phyloP scores from a whole-genome alignment of 768 basidiomycete genomes.

The Pisolithus albus region DNA sequence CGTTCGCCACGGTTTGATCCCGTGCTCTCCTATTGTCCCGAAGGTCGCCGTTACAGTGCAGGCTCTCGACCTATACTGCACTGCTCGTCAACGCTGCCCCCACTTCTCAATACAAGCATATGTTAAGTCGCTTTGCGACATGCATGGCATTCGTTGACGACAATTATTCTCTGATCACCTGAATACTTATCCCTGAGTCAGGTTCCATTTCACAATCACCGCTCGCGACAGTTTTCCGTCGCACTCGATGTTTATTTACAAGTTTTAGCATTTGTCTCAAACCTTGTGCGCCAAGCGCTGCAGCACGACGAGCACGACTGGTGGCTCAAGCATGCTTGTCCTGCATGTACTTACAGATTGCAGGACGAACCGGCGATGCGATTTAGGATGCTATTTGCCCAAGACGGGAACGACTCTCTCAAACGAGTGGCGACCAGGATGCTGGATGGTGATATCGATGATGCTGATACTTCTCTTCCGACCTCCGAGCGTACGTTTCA shows the following conservation, averaged over 20 bases:
- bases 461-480: too few relatives aligned
- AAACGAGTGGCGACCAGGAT: too few relatives aligned
- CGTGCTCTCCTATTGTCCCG: too few relatives aligned
- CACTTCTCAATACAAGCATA: conserved; percentile 14
- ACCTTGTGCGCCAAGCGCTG: not conserved
- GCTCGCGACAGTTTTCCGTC: not conserved
- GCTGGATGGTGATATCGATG: too few relatives aligned
- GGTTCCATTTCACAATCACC: conserved; percentile 4
- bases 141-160: conserved; percentile 2
- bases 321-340: conserved; percentile 6
- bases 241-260: conserved; percentile 9
- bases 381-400: not conserved
- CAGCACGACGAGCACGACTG: conserved; percentile 1
- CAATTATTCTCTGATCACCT: not conserved
- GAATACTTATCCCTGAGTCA: not conserved
- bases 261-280: not conserved
- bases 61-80: conserved; percentile 8
- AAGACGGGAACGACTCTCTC: conserved; percentile 6
- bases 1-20: too few relatives aligned
- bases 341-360: conserved; percentile 7
- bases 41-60: not conserved
- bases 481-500: too few relatives aligned
- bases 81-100: conserved; percentile 8
- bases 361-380: not conserved
- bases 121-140: conserved; percentile 11